These are phyloP conservation scores for Schoenoplectus triqueter DNA, from an alignment of 202 grass and related monocot species.

Conservation along the genomic window DNA sequence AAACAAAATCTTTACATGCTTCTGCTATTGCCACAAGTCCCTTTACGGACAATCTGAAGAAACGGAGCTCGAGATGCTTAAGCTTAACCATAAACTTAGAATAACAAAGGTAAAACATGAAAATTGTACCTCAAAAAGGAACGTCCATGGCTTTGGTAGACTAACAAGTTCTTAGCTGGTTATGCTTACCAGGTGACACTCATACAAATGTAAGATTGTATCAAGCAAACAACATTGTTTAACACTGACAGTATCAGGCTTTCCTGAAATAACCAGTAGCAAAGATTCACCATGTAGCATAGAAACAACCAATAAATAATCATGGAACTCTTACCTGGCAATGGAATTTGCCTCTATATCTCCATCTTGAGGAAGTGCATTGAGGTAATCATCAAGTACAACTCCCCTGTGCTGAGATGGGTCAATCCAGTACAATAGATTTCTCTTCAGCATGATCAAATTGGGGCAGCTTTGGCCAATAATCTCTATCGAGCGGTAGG, in stretches of 20 bases:
- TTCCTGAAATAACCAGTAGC: neutral
- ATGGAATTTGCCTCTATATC: conserved; percentile 73
- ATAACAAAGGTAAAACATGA: conserved; percentile 1
- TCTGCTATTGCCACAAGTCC: conserved; percentile 62
- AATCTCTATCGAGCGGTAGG: conserved; percentile 66
- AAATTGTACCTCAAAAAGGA: neutral
- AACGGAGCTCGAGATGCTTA: conserved; percentile 79
- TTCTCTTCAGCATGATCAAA: conserved; percentile 63
- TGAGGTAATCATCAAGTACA: conserved; percentile 75
- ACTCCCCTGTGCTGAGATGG: conserved; percentile 74
- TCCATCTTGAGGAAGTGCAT: conserved; percentile 76
- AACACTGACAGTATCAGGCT: neutral
- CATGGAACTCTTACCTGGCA: conserved; percentile 35
- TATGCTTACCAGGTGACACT: neutral
- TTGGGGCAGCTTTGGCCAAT: conserved; percentile 79
- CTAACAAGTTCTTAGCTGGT: neutral
- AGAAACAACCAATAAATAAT: neutral
- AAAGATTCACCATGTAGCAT: neutral
- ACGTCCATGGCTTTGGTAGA: neutral
- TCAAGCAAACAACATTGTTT: neutral
- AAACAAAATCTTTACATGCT: conserved; percentile 61
- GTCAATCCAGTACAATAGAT: conserved; percentile 83
- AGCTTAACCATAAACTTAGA: conserved; percentile 79
- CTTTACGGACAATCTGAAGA: conserved; percentile 61
- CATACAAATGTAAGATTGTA: neutral